Conservation (phyloP, 148 eudicot species). For the Camellia lanceoleosa region DNA sequence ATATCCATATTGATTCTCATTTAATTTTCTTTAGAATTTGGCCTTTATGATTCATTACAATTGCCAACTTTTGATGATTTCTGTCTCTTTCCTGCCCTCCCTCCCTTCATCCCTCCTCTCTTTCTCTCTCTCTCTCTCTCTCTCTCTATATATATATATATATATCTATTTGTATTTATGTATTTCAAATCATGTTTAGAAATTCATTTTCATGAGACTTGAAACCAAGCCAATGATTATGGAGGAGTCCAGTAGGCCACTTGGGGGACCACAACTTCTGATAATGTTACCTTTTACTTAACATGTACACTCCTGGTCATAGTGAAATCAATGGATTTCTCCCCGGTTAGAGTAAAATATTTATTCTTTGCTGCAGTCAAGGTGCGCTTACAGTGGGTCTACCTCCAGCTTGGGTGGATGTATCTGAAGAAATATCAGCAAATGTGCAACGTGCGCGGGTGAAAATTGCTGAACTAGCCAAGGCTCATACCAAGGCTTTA, state of each 20-base stretch:
- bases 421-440: constrained; percentile 81
- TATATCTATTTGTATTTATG: too few relatives aligned
- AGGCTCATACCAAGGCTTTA: constrained; percentile 96
- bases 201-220: neutral
- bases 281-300: neutral
- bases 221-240: neutral
- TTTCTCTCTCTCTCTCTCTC: neutral
- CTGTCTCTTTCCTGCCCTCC: neutral
- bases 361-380: constrained; percentile 41
- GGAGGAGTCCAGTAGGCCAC: neutral
- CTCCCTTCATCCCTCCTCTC: neutral
- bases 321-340: neutral
- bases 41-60: neutral
- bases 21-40: constrained; percentile 1
- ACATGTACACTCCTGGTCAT: neutral
- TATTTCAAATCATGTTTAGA: too few relatives aligned
- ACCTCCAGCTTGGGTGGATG: constrained; percentile 96
- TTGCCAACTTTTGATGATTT: too few relatives aligned
- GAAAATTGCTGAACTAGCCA: constrained; percentile 85
- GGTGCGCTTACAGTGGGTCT: constrained; percentile 76
- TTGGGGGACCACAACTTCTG: neutral
- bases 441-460: constrained; percentile 64
- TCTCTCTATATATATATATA: neutral
- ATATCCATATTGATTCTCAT: neutral
- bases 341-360: neutral